phyloP scores from a whole-genome alignment of 2,329 filamentous ascomycete genomes.

The Penicillium sclerotigenum region DNA sequence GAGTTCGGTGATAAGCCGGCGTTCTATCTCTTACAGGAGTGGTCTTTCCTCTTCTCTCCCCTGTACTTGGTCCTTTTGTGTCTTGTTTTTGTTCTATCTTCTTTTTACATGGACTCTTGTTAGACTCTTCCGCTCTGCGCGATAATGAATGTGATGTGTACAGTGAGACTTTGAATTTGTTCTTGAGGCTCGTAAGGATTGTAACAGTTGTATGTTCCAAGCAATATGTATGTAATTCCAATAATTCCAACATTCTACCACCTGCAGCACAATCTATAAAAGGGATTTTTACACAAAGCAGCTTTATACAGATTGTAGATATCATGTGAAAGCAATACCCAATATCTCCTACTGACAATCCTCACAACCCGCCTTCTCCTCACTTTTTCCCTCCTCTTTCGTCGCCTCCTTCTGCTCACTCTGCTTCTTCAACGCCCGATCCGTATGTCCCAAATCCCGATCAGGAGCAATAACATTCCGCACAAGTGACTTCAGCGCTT shows the following conservation, averaged over 20 bases:
- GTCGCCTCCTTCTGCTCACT: constrained; percentile 1
- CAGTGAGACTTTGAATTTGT: constrained; percentile 1
- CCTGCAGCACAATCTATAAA: no score
- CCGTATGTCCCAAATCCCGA: constrained; percentile 77
- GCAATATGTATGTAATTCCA: not conserved
- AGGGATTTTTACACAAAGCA: not conserved
- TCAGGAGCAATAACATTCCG: constrained; percentile 77
- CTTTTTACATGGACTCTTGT: not conserved
- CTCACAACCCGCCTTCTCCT: constrained; percentile 13
- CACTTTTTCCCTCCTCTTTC: not conserved
- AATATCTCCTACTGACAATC: constrained; percentile 14
- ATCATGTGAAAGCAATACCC: not conserved
- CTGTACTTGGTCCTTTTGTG: constrained; percentile 1
- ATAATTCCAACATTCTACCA: not conserved
- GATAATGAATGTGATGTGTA: constrained; percentile 18
- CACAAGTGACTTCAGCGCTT: constrained; percentile 81
- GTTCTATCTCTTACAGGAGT: constrained; percentile 12
- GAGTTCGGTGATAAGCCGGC: constrained; percentile 18
- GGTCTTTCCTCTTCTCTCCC: not conserved
- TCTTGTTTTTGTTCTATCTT: not conserved
- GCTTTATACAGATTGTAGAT: not conserved
- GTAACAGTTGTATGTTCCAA: not conserved
- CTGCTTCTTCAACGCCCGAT: constrained; percentile 49
- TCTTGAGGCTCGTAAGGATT: not conserved
- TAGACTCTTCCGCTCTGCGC: constrained; percentile 4